Percentiles rank a stretch among this genome's conserved stretches.
Evolutionary conservation across 352 stramenopile species (phyloP).

Genomic region (Phytophthora hybrid): DNA sequence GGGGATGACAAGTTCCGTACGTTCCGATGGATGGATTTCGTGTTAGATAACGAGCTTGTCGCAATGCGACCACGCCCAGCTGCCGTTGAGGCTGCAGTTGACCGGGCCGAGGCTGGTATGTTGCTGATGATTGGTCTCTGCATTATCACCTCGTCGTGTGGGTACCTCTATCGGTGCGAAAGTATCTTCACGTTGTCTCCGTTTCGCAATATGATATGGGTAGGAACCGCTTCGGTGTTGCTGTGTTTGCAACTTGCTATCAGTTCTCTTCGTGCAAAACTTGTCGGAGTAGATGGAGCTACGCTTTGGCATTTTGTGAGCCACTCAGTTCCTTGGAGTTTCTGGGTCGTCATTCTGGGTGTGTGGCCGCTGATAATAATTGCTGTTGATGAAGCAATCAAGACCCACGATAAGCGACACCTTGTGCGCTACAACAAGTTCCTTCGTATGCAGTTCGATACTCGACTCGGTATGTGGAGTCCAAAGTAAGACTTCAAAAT

Average conservation of each 20-base stretch:
- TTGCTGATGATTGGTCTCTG: constrained; percentile 72
- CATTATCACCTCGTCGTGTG: constrained; percentile 72
- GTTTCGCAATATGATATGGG: constrained; percentile 79
- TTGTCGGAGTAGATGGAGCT: constrained; percentile 60
- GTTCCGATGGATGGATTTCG: constrained; percentile 73
- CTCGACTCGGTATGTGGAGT: constrained; percentile 88
- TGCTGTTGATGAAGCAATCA: constrained; percentile 71
- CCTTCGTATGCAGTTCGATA: constrained; percentile 91
- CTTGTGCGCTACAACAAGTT: constrained; percentile 88
- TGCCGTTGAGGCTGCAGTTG: constrained; percentile 59
- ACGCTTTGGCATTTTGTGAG: constrained; percentile 58
- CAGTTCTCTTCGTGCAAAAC: constrained; percentile 49
- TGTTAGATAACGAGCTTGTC: constrained; percentile 56
- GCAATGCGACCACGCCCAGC: constrained; percentile 59
- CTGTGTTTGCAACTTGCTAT: constrained; percentile 61
- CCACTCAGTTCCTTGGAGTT: constrained; percentile 63
- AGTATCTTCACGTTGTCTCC: constrained; percentile 75
- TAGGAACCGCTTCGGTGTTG: constrained; percentile 44
- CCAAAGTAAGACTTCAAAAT: constrained; percentile 59
- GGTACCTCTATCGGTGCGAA: constrained; percentile 82
- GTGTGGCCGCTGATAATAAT: constrained; percentile 77
- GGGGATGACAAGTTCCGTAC: constrained; percentile 31
- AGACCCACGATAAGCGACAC: constrained; percentile 79
- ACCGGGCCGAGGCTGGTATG: constrained; percentile 83
- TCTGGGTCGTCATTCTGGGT: constrained; percentile 57